A percentile compares a stretch with the other conserved stretches of the same genome.
These are phyloP conservation scores for Fusarium tjaetaba DNA, from an alignment of 2,329 filamentous ascomycete genomes.

Conservation along the genomic window DNA sequence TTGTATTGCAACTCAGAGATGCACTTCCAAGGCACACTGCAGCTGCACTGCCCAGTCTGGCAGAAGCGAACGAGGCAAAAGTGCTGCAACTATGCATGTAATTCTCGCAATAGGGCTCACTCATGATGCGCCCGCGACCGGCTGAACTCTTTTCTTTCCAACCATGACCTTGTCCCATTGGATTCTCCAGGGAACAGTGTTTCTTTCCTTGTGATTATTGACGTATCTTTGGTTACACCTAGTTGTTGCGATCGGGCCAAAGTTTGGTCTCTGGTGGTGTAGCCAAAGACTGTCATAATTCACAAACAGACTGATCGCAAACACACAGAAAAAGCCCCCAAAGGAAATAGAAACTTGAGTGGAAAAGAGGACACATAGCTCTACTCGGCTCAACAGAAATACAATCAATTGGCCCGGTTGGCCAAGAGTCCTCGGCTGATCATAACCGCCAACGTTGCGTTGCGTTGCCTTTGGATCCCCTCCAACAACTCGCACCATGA, in stretches of 20 bases:
- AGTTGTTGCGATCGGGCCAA: conserved; percentile 21
- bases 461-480: conserved; percentile 12
- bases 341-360: neutral
- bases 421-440: conserved; percentile 27
- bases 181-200: neutral
- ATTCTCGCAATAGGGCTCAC: conserved; percentile 27
- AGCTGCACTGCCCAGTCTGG: conserved; percentile 19
- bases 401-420: conserved; percentile 2
- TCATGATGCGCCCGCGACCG: conserved; percentile 24
- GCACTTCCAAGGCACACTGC: conserved; percentile 18
- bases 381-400: neutral
- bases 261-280: conserved; percentile 10
- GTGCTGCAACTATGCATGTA: conserved; percentile 17
- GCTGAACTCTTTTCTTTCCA: conserved; percentile 1
- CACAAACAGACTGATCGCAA: conserved; percentile 2
- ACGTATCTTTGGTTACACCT: neutral
- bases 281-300: conserved; percentile 5
- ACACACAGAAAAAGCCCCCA: neutral
- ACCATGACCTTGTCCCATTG: neutral
- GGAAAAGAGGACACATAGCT: neutral
- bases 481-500: conserved; percentile 18
- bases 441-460: conserved; percentile 21
- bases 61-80: conserved; percentile 7
- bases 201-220: conserved; percentile 12
- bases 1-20: conserved; percentile 13